Base-by-base conservation (phyloP, 805 yeast genomes). In the Tetrapisispora fleetii region DNA sequence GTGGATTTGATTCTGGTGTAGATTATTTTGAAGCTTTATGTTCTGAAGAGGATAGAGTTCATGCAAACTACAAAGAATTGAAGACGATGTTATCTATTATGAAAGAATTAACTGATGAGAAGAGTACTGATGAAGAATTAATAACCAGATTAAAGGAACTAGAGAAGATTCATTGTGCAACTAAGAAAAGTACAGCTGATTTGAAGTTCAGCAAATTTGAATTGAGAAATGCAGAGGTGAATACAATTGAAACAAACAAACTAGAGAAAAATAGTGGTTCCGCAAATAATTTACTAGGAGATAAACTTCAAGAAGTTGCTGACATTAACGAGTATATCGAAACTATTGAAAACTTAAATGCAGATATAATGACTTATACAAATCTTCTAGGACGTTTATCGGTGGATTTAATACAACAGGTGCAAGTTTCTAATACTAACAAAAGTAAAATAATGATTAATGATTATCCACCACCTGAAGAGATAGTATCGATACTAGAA, bases 341-440 rank as follows among this genome's bases (percentile, higher is more conserved):
- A 5, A 36, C 45, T 4, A 30, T 52, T 40, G 63, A 59, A 38
- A 47, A 46, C 14, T 43, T 60, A 16, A 52, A 56, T 33, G 39
- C 40, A 14, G 56, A 59, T 18, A 46, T 58, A 9, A 38, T 62
- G 41, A 58, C 52, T 33, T 63, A 63, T 46, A 40, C 57, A 9
- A 61, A 58, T 43, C 50, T 60, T 2, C 44, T 63, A 33, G 58
- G 58, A 16, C 50, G 62, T 32, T 48, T 63, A 5, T 57, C 68
- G 8, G 58, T 58, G 19, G 62, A 59, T n/a, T 43, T 62, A 21
- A 60, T 55, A 1, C 54, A 54, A 38, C 63, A 62, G 37, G 49
- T 60, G 10, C 63, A 59, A 37, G 52, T 54, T 5, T 49, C 59
- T 8, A 55, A 58, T 43, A 51, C 57, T 4, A 43, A 44, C 16